A percentile compares a stretch with the other conserved stretches of the same genome.
phyloP scores from a whole-genome alignment of 1,284 basidiomycete genomes.

The Ganoderma lucidum region DNA sequence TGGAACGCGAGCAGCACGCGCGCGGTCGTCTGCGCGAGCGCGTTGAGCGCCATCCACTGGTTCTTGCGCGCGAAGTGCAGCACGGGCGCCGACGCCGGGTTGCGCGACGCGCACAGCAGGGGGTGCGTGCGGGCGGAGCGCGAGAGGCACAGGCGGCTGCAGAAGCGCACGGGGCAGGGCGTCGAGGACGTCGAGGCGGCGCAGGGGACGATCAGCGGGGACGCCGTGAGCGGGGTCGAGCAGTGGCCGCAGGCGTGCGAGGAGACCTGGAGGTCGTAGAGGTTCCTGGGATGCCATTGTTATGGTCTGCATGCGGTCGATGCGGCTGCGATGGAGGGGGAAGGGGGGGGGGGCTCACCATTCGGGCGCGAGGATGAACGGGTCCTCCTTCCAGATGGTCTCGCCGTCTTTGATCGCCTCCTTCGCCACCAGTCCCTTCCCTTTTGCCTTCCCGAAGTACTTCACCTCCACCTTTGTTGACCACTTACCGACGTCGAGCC shows the following conservation, averaged over 20 bases:
- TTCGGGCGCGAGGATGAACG: constrained; percentile 75
- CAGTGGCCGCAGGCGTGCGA: constrained; percentile 72
- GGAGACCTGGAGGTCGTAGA: constrained; percentile 68
- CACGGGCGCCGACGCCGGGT: constrained; percentile 70
- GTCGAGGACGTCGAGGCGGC: constrained; percentile 49
- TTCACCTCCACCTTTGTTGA: constrained; percentile 72
- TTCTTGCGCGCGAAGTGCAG: constrained; percentile 64
- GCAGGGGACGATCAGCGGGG: constrained; percentile 60
- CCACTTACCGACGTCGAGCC: constrained; percentile 68
- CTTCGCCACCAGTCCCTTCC: constrained; percentile 84
- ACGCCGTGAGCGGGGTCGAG: constrained; percentile 64
- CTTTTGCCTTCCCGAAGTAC: constrained; percentile 77
- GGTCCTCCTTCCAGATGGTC: constrained; percentile 85
- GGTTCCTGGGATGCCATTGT: constrained; percentile 58
- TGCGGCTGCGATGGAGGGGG: too few relatives aligned
- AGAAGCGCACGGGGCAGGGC: constrained; percentile 75
- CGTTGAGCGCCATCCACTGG: constrained; percentile 81
- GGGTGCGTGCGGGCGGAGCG: constrained; percentile 71
- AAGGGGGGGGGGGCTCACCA: constrained; percentile 55
- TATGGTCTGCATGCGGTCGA: too few relatives aligned
- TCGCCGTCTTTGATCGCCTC: constrained; percentile 75
- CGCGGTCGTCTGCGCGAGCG: constrained; percentile 71
- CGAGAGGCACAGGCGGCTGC: constrained; percentile 77
- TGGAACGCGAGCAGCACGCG: constrained; percentile 68
- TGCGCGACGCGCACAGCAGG: constrained; percentile 78